These are phyloP conservation scores for Phytophthora sansomeana DNA, from an alignment of 352 stramenopile species.

Conservation along the genomic window DNA sequence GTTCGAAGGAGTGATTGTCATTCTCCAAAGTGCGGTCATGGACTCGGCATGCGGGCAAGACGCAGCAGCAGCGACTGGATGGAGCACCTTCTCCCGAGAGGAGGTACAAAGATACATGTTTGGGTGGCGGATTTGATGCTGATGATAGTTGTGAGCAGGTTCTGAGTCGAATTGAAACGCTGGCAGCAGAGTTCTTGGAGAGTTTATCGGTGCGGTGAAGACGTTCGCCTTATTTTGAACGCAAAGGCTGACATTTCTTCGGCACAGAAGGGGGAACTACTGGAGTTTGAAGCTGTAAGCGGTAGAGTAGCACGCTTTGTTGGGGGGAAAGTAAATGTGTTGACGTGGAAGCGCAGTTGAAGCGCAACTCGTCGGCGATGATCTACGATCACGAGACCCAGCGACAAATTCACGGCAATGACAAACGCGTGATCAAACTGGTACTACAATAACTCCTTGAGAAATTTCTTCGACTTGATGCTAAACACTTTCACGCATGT, in stretches of 20 bases:
- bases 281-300: slow-evolving; percentile 69
- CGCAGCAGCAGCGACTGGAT: slow-evolving; percentile 5
- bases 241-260: not conserved
- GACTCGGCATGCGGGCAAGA: slow-evolving; percentile 8
- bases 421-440: slow-evolving; percentile 66
- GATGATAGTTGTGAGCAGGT: slow-evolving; percentile 40
- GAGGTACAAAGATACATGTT: slow-evolving; percentile 35
- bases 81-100: slow-evolving; percentile 39
- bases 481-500: not conserved
- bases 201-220: slow-evolving; percentile 44
- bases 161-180: slow-evolving; percentile 63
- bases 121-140: not conserved
- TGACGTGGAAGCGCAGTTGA: slow-evolving; percentile 51
- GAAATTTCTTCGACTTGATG: not conserved
- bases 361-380: slow-evolving; percentile 60
- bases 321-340: not conserved
- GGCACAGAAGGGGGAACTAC: slow-evolving; percentile 51
- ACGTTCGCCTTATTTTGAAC: not conserved
- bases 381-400: slow-evolving; percentile 65
- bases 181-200: slow-evolving; percentile 67
- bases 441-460: slow-evolving; percentile 29
- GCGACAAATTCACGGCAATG: slow-evolving; percentile 62
- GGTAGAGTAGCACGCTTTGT: not conserved
- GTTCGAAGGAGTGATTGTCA: slow-evolving; percentile 37
- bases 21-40: slow-evolving; percentile 31